Evolutionary conservation across 768 basidiomycete genomes (phyloP).

Genomic region (Mycena sanguinolenta): DNA sequence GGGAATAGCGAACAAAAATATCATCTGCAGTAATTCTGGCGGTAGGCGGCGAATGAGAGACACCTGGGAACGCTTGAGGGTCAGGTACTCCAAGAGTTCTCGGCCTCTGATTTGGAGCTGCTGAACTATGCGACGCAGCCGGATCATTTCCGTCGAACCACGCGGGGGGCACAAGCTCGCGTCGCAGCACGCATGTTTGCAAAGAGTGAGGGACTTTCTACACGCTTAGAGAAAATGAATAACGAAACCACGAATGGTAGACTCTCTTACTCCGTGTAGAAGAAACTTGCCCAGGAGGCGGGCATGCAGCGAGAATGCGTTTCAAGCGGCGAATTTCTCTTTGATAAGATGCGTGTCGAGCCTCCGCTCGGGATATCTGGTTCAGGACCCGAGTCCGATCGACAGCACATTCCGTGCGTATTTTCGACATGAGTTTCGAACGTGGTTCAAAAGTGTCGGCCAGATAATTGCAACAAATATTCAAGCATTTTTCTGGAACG

Average conservation of each 20-base stretch:
- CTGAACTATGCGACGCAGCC: conserved; percentile 16
- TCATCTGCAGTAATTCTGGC: conserved; percentile 22
- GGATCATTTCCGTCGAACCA: conserved; percentile 28
- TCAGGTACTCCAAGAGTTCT: conserved; percentile 10
- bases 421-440: not conserved
- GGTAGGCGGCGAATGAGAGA: conserved; percentile 32
- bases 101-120: conserved; percentile 4
- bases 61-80: conserved; percentile 5
- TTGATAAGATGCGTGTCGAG: not conserved
- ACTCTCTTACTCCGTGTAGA: not conserved
- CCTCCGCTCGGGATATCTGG: conserved; percentile 13
- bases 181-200: conserved; percentile 27
- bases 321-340: conserved; percentile 25
- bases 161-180: not conserved
- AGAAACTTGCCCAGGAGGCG: conserved; percentile 12
- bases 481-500: conserved; percentile 11
- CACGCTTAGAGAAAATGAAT: not conserved
- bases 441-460: not conserved
- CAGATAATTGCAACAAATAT: conserved; percentile 21
- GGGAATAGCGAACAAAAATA: conserved; percentile 22
- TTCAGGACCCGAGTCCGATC: not conserved
- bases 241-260: not conserved
- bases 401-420: conserved; percentile 2
- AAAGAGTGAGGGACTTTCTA: not conserved
- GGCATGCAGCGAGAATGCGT: conserved; percentile 15